Base-by-base conservation (phyloP, 345 rosid genomes). In the Eucalyptus globulus region DNA sequence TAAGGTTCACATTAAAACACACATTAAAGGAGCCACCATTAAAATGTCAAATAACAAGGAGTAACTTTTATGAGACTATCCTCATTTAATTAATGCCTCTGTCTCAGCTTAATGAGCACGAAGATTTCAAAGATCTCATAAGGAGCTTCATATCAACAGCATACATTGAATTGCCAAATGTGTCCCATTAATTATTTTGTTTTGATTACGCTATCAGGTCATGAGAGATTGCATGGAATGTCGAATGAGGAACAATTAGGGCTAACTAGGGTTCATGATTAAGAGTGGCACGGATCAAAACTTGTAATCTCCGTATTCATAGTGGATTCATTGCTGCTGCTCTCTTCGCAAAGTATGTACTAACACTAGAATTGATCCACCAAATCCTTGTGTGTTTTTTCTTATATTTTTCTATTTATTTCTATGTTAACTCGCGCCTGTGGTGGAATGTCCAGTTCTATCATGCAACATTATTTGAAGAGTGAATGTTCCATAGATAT, bases 351-450 rank as follows among this genome's bases (percentile, higher is more conserved):
- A 12, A 60, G 67, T 60, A 27, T 5, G 31, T 60, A 26, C 15
- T 27, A 12, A 60, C 15, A 1, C 31, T 60, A 5, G 31, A 26
- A 58, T 7, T 1, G 0, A 60, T 60, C 31, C 67, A 58, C 2
- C n/a, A 12, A 11, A 26, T 58, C 7, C 67, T 60, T 60, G 2
- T 26, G 1, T 26, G 31, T 60, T 60, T 60, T 7, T 60, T 60
- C 7, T 60, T 26, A 58, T 58, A 58, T 58, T 26, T 58, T 26
- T 58, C 65, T 1, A 58, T 58, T 26, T 58, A 58, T 58, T 26
- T 26, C 3, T 0, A 2, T 60, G 31, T 60, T 60, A 60, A 60
- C 31, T 26, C 67, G 5, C 2, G 2, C 67, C 0, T 60, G 0
- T 26, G n/a, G 15, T 0, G 8, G 67, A 60, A 11, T 26, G 8